phyloP scores from a whole-genome alignment of 192 early-diverging fungal genomes.

The Mortierella hygrophila region DNA sequence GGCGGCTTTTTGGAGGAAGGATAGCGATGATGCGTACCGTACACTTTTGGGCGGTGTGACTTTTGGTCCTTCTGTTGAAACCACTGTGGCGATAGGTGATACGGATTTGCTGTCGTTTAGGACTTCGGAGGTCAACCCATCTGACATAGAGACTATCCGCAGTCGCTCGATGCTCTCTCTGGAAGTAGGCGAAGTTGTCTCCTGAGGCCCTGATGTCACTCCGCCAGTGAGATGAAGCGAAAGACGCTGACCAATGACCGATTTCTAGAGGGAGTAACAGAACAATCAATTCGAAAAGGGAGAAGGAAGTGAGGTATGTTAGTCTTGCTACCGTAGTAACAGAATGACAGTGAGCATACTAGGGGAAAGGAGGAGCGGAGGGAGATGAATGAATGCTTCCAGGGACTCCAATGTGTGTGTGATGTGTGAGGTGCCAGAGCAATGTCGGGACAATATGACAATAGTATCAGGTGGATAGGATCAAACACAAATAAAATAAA shows the following conservation, averaged over 20 bases:
- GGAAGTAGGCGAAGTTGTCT: neutral
- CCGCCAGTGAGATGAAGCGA: constrained; percentile 61
- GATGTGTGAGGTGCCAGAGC: neutral
- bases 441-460: neutral
- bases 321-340: neutral
- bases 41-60: constrained; percentile 6
- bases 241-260: constrained; percentile 84
- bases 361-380: neutral
- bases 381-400: neutral
- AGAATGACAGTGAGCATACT: neutral
- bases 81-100: neutral
- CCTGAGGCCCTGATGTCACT: constrained; percentile 13
- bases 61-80: neutral
- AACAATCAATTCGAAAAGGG: neutral
- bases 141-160: constrained; percentile 6
- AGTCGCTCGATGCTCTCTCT: constrained; percentile 27
- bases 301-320: neutral
- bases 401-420: neutral
- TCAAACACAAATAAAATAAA: neutral
- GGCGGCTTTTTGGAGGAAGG: constrained; percentile 6
- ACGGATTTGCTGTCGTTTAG: neutral
- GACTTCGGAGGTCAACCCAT: neutral
- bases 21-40: constrained; percentile 8
- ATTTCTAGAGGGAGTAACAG: constrained; percentile 51
- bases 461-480: neutral